These are phyloP conservation scores for Lantana camara DNA, from an alignment of 257 asterid species.

Conservation along the genomic window DNA sequence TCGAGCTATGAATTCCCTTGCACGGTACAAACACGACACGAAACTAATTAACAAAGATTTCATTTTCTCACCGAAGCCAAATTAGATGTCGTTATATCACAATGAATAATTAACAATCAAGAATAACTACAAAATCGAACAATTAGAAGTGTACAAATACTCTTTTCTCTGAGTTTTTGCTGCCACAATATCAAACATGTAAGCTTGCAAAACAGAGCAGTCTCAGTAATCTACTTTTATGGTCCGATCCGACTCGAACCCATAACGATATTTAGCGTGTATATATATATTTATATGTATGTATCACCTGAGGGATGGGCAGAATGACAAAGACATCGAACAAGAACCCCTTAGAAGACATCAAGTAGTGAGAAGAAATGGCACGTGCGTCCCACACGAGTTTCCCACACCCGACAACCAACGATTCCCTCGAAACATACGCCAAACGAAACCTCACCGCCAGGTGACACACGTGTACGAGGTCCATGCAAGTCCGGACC, in stretches of 20 bases:
- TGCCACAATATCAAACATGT: background rate
- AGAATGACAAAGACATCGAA: conserved; percentile 64
- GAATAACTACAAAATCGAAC: too few relatives aligned
- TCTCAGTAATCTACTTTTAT: too few relatives aligned
- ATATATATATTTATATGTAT: background rate
- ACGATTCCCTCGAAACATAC: conserved; percentile 56
- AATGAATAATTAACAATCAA: too few relatives aligned
- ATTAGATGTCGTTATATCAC: too few relatives aligned
- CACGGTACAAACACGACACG: too few relatives aligned
- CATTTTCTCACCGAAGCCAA: too few relatives aligned
- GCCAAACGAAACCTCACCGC: conserved; percentile 64
- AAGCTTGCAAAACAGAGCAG: background rate
- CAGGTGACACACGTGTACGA: conserved; percentile 54
- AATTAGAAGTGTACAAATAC: too few relatives aligned
- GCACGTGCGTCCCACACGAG: conserved; percentile 70
- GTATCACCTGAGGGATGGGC: conserved; percentile 61
- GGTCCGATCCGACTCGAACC: too few relatives aligned
- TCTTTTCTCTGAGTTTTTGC: background rate
- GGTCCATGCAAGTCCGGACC: conserved; percentile 53
- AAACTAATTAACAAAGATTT: too few relatives aligned
- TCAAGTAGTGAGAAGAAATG: conserved; percentile 50
- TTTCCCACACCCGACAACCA: conserved; percentile 68
- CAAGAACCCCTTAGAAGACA: conserved; percentile 58
- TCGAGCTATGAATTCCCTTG: too few relatives aligned
- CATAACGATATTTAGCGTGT: too few relatives aligned